A percentile compares a stretch with the other conserved stretches of the same genome.
phyloP scores from a whole-genome alignment of 805 yeast species.

The Saturnispora besseyi region DNA sequence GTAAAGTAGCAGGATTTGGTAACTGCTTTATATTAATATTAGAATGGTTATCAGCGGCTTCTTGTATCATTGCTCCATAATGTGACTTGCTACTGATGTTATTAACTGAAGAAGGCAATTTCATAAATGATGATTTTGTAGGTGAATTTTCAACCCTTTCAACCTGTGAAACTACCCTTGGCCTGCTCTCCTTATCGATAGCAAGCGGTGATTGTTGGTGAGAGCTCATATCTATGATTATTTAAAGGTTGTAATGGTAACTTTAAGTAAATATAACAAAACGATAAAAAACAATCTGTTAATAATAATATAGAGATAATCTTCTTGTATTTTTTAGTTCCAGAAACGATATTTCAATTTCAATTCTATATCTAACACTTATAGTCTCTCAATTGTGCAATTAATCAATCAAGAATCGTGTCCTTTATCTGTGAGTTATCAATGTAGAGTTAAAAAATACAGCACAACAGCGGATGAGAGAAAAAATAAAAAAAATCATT shows the following conservation, averaged over 20 bases:
- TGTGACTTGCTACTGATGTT: neutral
- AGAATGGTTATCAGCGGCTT: neutral
- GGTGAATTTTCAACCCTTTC: conserved; percentile 5
- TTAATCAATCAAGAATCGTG: neutral
- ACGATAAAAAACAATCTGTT: too few relatives aligned
- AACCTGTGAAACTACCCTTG: conserved; percentile 5
- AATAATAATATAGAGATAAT: neutral
- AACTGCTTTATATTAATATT: neutral
- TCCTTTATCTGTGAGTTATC: neutral
- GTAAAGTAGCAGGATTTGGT: conserved; percentile 1
- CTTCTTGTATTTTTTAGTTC: neutral
- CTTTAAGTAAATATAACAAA: too few relatives aligned
- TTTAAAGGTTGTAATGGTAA: neutral
- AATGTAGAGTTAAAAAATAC: neutral
- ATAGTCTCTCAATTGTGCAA: neutral
- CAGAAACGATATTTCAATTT: neutral
- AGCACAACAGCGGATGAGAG: neutral
- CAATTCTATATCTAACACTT: neutral
- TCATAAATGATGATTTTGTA: conserved; percentile 5
- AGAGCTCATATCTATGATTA: neutral
- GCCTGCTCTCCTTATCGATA: neutral
- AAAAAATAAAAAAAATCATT: neutral
- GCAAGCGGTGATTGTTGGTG: neutral
- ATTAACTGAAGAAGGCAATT: neutral
- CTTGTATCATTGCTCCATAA: neutral